Evolutionary conservation across 2,329 filamentous ascomycete genomes (phyloP), one percentile per base, ranked within the genome.

Genomic region (Dothistroma pini): DNA sequence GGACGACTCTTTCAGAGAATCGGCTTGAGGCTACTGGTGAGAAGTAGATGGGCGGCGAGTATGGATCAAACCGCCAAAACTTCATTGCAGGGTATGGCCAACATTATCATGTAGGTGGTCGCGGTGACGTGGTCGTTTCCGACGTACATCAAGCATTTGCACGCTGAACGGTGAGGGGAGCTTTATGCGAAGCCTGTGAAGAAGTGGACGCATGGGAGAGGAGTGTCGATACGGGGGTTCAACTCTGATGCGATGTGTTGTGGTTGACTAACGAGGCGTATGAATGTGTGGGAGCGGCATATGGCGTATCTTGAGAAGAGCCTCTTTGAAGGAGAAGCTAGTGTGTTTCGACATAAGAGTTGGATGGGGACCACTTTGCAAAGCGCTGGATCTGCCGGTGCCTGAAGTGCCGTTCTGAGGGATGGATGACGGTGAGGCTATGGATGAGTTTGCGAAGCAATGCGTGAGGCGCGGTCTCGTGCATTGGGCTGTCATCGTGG

Each of bases 281-380:
- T n/a, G n/a, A 31, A 57, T 35, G 21, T 57, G n/a, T 44, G 22
- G 58, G 50, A 60, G 1, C 47, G 38, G n/a, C 62, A 63, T 51
- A 56, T 55, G n/a, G 29, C 31, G 16, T 56, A 61, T 41, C 49
- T 63, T 12, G 35, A 59, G 22, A 19, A 53, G 16, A 53, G 29
- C 38, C 54, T 60, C 29, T 52, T 52, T 56, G 14, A 35, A 59
- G 41, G 58, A 59, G 12, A 54, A 60, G 44, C 41, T 61, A 12
- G 60, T 74, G 14, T 65, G 68, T 34, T 65, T 69, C 35, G 52
- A 63, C 47, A 35, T 69, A 11, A 57, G 67, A 7, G 62, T 67
- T 52, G 68, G 69, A 10, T 75, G 72, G 72, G 64, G 63, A 35
- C 68, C 69, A 9, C 56, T 73, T 12, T 73, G 69, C 60, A 53